phyloP scores from a whole-genome alignment of 768 basidiomycete genomes.

The Pisolithus orientalis region DNA sequence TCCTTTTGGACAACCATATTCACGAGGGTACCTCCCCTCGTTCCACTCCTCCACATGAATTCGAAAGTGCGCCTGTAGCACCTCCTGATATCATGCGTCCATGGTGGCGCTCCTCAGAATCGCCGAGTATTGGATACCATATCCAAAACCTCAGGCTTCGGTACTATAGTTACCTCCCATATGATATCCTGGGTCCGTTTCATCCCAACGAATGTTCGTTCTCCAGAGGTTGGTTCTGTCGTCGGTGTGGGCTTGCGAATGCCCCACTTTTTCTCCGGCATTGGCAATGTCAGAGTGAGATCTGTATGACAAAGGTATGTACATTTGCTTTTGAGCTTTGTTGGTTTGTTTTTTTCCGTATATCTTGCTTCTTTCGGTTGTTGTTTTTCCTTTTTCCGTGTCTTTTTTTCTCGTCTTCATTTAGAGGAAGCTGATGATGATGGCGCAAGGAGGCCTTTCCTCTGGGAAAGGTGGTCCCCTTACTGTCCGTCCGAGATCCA shows the following conservation, averaged over 20 bases:
- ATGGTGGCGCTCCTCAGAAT: slow-evolving; percentile 20
- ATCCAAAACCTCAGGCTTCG: slow-evolving; percentile 21
- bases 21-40: background rate
- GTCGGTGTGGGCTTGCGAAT: slow-evolving; percentile 43
- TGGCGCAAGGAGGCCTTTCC: background rate
- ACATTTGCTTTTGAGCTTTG: too few relatives aligned
- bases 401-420: background rate
- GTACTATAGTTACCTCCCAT: slow-evolving; percentile 22
- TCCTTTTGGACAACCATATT: slow-evolving; percentile 10
- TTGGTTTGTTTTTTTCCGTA: too few relatives aligned
- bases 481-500: slow-evolving; percentile 18
- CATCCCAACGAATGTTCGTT: slow-evolving; percentile 27
- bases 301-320: slow-evolving; percentile 31
- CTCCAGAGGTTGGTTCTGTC: slow-evolving; percentile 45
- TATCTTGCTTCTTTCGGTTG: background rate
- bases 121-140: background rate
- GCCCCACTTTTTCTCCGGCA: slow-evolving; percentile 40
- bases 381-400: background rate
- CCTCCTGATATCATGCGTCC: slow-evolving; percentile 6
- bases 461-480: slow-evolving; percentile 13
- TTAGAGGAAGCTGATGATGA: slow-evolving; percentile 3
- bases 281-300: slow-evolving; percentile 36
- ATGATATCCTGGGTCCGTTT: slow-evolving; percentile 26
- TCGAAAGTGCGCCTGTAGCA: background rate
- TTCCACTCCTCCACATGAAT: background rate